A percentile compares a stretch with the other conserved stretches of the same genome.
These are phyloP conservation scores for Xylaria sp. DNA, from an alignment of 2,329 filamentous ascomycete genomes.

Conservation along the genomic window DNA sequence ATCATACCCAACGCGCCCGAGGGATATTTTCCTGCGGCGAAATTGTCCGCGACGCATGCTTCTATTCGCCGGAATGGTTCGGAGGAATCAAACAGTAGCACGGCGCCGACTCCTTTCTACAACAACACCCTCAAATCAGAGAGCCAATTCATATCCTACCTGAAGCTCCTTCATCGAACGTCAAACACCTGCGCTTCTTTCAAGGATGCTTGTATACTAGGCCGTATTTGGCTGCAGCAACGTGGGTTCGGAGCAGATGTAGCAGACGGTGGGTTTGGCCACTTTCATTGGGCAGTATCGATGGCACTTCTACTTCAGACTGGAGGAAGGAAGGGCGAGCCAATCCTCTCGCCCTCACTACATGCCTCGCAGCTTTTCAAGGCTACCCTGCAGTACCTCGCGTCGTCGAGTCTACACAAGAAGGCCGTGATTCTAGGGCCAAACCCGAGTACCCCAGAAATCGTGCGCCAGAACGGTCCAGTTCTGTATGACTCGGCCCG, in stretches of 20 bases:
- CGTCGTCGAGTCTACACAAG: conserved; percentile 75
- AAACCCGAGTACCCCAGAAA: conserved; percentile 57
- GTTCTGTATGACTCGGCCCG: conserved; percentile 81
- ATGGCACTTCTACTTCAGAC: conserved; percentile 82
- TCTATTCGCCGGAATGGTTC: conserved; percentile 70
- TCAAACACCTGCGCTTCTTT: conserved; percentile 78
- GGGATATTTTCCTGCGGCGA: conserved; percentile 74
- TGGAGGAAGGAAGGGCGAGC: conserved; percentile 77
- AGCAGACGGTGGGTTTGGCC: conserved; percentile 85
- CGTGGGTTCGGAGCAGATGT: conserved; percentile 79
- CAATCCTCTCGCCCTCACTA: conserved; percentile 80
- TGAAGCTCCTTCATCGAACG: conserved; percentile 78
- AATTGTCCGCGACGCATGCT: conserved; percentile 76
- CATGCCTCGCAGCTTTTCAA: conserved; percentile 96
- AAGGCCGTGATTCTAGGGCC: conserved; percentile 68
- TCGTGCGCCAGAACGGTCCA: conserved; percentile 63
- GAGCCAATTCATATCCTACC: conserved; percentile 75
- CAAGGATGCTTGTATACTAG: conserved; percentile 85
- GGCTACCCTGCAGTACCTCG: conserved; percentile 87
- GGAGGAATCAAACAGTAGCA: conserved; percentile 56
- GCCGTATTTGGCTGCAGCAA: conserved; percentile 89
- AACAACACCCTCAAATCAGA: conserved; percentile 88
- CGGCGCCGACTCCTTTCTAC: conserved; percentile 80
- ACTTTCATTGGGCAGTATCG: conserved; percentile 89
- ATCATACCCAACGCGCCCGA: conserved; percentile 81